Evolutionary conservation across 1,284 basidiomycete species (phyloP).

Genomic region (Microstroma glucosiphilum): DNA sequence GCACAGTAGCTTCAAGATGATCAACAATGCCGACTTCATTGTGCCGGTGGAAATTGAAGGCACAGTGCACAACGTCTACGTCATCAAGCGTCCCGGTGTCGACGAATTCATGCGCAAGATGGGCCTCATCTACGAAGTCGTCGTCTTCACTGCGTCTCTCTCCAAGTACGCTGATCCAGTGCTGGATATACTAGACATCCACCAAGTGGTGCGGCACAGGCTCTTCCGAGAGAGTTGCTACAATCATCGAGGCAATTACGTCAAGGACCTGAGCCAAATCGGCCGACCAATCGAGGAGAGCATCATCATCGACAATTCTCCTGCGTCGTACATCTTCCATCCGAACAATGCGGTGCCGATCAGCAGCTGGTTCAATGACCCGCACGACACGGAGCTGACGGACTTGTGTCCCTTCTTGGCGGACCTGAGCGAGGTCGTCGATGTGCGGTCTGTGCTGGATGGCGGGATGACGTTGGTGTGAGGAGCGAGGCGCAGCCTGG

Average conservation of each 20-base stretch:
- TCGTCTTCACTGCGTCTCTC: constrained; percentile 94
- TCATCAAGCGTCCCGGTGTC: constrained; percentile 96
- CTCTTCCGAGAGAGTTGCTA: constrained; percentile 98
- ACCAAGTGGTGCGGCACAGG: constrained; percentile 86
- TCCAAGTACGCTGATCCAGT: constrained; percentile 99
- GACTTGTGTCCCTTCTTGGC: constrained; percentile 89
- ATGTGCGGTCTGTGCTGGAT: constrained; percentile 84
- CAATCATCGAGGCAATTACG: constrained; percentile 97
- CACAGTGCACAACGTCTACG: constrained; percentile 96
- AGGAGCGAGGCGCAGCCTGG: no score
- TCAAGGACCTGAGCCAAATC: constrained; percentile 96
- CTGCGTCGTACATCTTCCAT: constrained; percentile 98
- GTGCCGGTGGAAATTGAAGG: constrained; percentile 99
- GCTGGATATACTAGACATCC: constrained; percentile 87
- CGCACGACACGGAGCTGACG: constrained; percentile 80
- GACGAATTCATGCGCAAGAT: constrained; percentile 93
- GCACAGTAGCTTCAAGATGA: constrained; percentile 66
- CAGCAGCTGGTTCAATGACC: constrained; percentile 91
- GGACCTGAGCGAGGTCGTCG: constrained; percentile 76
- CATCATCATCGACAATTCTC: constrained; percentile 98
- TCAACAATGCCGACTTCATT: constrained; percentile 92
- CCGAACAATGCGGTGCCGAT: constrained; percentile 98
- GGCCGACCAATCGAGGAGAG: constrained; percentile 85
- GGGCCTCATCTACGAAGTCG: constrained; percentile 96
- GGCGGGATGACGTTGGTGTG: constrained; percentile 38